Percentiles rank a stretch among this genome's conserved stretches.
Evolutionary conservation across 441 rosid species (phyloP).

Genomic region (Melastoma candidum): DNA sequence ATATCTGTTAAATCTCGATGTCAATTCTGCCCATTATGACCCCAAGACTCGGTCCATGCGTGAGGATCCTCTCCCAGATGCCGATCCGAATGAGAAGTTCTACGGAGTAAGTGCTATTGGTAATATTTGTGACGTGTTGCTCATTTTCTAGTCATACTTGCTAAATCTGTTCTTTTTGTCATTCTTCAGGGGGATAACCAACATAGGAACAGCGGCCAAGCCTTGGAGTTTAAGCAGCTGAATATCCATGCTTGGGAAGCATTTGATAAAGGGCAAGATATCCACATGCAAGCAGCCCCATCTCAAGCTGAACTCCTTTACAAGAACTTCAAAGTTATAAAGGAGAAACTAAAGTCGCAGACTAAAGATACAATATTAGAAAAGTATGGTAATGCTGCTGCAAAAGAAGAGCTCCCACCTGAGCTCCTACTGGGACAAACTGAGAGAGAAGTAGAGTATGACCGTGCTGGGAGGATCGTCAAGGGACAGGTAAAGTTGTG

Average conservation of each 20-base stretch:
- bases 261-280: constrained; percentile 86
- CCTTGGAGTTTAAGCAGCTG: constrained; percentile 78
- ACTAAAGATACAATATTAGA: constrained; percentile 66
- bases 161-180: neutral
- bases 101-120: constrained; percentile 26
- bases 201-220: constrained; percentile 76
- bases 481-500: constrained; percentile 40
- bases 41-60: constrained; percentile 82
- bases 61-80: constrained; percentile 69
- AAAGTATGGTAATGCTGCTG: constrained; percentile 81
- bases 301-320: constrained; percentile 76
- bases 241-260: constrained; percentile 75
- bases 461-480: constrained; percentile 47
- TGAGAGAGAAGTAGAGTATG: constrained; percentile 70
- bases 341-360: constrained; percentile 55
- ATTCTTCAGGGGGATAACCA: constrained; percentile 76
- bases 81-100: constrained; percentile 57
- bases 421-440: constrained; percentile 73
- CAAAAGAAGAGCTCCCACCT: constrained; percentile 54
- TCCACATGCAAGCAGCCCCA: constrained; percentile 91
- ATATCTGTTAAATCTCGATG: constrained; percentile 75
- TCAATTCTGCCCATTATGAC: constrained; percentile 75
- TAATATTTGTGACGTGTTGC: neutral
- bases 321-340: constrained; percentile 50
- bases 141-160: constrained; percentile 1